Conservation (phyloP, 208 protist species). For the Leishmania aethiopica region DNA sequence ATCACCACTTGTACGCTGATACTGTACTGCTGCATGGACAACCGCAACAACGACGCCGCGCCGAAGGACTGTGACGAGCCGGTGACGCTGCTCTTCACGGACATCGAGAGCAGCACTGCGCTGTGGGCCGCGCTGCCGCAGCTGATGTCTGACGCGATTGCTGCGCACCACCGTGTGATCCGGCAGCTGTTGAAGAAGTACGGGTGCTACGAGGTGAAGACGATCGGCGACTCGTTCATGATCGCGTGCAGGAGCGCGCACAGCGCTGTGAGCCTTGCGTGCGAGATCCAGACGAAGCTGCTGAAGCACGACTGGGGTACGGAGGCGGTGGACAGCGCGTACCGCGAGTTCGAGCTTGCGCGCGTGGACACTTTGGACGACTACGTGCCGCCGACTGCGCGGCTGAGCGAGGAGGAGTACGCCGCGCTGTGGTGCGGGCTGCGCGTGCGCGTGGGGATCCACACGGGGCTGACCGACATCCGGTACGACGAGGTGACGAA, state of each 20-base stretch:
- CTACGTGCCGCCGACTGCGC: slow-evolving; percentile 32
- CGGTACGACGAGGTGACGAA: slow-evolving; percentile 57
- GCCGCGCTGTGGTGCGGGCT: slow-evolving; percentile 42
- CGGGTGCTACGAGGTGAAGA: slow-evolving; percentile 50
- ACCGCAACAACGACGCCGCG: slow-evolving; percentile 49
- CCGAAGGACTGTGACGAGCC: slow-evolving; percentile 46
- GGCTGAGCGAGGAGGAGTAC: slow-evolving; percentile 43
- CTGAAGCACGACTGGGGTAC: slow-evolving; percentile 58
- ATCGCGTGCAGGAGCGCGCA: slow-evolving; percentile 61
- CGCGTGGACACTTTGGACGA: slow-evolving; percentile 23
- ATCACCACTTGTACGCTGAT: slow-evolving; percentile 11
- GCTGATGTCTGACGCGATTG: slow-evolving; percentile 68
- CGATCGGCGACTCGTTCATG: slow-evolving; percentile 36
- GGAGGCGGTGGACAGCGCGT: slow-evolving; percentile 43
- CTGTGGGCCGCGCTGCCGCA: slow-evolving; percentile 64
- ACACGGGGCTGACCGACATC: slow-evolving; percentile 74
- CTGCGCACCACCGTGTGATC: slow-evolving; percentile 72
- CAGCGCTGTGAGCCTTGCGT: slow-evolving; percentile 44
- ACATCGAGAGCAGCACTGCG: slow-evolving; percentile 81
- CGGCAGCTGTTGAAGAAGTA: slow-evolving; percentile 55
- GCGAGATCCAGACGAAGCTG: slow-evolving; percentile 59
- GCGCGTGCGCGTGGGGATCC: slow-evolving; percentile 61
- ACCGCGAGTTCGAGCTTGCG: slow-evolving; percentile 49
- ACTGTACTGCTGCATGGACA: slow-evolving; percentile 19
- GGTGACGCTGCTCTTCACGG: slow-evolving; percentile 77